Conservation (phyloP, 805 yeast species). For the Metschnikowia continentalis region DNA sequence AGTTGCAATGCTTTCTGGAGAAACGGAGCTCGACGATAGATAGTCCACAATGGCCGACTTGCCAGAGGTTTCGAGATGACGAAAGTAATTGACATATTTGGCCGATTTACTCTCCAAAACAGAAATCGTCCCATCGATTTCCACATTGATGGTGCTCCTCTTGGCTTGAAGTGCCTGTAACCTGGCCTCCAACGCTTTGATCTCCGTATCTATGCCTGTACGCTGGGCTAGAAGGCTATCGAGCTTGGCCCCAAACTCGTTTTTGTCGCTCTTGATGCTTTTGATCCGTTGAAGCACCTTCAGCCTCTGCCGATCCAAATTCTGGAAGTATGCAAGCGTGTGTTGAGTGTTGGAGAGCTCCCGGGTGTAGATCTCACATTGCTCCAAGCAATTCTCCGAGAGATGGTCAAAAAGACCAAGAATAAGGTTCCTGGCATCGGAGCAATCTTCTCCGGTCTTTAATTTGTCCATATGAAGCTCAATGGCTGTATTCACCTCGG, state of each 20-base stretch:
- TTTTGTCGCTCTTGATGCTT: conserved; percentile 36
- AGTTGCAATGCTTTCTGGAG: conserved; percentile 1
- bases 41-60: conserved; percentile 27
- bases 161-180: conserved; percentile 31
- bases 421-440: conserved; percentile 2
- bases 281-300: conserved; percentile 32
- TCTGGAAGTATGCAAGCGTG: conserved; percentile 27
- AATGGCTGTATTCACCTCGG: conserved; percentile 5
- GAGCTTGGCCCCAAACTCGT: conserved; percentile 41
- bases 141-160: conserved; percentile 30
- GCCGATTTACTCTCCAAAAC: conserved; percentile 47
- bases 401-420: conserved; percentile 19
- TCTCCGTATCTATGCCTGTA: conserved; percentile 32
- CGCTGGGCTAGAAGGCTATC: conserved; percentile 31
- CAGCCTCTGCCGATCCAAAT: conserved; percentile 39
- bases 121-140: conserved; percentile 45
- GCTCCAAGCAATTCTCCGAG: conserved; percentile 41
- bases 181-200: conserved; percentile 33
- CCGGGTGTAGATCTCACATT: conserved; percentile 42
- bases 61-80: conserved; percentile 37
- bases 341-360: conserved; percentile 29
- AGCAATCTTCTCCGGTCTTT: conserved; percentile 12
- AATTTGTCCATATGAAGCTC: conserved; percentile 6
- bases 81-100: conserved; percentile 39
- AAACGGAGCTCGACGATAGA: conserved; percentile 13